Evolutionary conservation across 2,329 filamentous ascomycete species (phyloP).

Genomic region (Curvularia sp.): DNA sequence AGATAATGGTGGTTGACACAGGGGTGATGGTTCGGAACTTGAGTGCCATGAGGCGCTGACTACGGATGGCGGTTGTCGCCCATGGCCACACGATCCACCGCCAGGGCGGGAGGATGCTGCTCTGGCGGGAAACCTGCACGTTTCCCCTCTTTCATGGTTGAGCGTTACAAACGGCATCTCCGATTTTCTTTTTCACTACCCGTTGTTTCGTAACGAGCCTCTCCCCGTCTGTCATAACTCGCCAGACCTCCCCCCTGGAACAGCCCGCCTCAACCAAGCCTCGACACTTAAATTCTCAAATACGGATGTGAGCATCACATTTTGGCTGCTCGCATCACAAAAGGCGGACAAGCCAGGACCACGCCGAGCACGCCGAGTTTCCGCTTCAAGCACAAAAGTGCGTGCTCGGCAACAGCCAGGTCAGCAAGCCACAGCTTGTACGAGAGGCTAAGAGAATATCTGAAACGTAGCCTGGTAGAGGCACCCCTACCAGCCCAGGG

Average conservation of each 20-base stretch:
- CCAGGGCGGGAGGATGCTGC: constrained; percentile 22
- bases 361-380: background rate
- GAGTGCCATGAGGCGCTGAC: constrained; percentile 26
- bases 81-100: constrained; percentile 13
- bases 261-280: constrained; percentile 24
- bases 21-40: background rate
- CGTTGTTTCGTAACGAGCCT: constrained; percentile 22
- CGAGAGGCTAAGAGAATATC: constrained; percentile 23
- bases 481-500: constrained; percentile 21
- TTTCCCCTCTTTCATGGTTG: constrained; percentile 20
- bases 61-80: constrained; percentile 6
- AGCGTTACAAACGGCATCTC: constrained; percentile 25
- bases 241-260: constrained; percentile 5
- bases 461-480: constrained; percentile 33
- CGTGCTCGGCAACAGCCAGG: constrained; percentile 9
- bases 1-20: constrained; percentile 8
- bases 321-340: constrained; percentile 8
- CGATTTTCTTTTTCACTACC: constrained; percentile 23
- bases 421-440: constrained; percentile 20
- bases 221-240: constrained; percentile 22
- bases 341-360: background rate
- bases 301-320: constrained; percentile 25
- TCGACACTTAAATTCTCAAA: constrained; percentile 23
- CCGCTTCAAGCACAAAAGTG: constrained; percentile 20
- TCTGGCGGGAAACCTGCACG: constrained; percentile 15